phyloP scores from a whole-genome alignment of 345 rosid genomes.

The Eucalyptus cloeziana region DNA sequence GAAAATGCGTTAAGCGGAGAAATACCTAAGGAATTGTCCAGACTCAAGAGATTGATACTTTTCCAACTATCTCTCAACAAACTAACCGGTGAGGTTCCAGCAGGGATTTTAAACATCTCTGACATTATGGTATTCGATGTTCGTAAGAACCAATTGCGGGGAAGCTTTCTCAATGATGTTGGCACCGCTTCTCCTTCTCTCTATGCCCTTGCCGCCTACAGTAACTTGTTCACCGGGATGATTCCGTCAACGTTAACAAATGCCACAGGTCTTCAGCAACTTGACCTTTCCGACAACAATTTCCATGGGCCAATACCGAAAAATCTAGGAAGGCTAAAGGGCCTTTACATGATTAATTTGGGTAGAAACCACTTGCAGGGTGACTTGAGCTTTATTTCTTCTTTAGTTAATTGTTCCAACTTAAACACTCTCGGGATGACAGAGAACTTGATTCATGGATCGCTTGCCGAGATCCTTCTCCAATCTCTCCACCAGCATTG shows the following conservation, averaged over 20 bases:
- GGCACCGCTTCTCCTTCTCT: neutral
- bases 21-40: no score
- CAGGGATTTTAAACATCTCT: no score
- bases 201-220: fast-evolving
- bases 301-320: neutral
- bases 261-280: fast-evolving
- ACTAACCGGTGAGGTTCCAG: no score
- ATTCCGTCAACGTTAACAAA: neutral
- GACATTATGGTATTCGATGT: fast-evolving
- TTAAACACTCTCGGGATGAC: fast-evolving
- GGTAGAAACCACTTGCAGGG: no score
- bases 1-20: fast-evolving
- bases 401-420: no score
- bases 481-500: neutral
- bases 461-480: neutral
- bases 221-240: neutral
- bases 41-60: fast-evolving
- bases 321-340: neutral
- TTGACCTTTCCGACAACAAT: fast-evolving
- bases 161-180: no score
- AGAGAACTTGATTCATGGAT: neutral
- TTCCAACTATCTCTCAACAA: fast-evolving
- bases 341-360: neutral
- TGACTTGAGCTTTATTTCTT: no score
- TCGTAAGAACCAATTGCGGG: fast-evolving